Percentiles rank a stretch among this genome's conserved stretches.
These are phyloP conservation scores for Sporisorium scitamineum DNA, from an alignment of 1,284 basidiomycete species.

Conservation along the genomic window DNA sequence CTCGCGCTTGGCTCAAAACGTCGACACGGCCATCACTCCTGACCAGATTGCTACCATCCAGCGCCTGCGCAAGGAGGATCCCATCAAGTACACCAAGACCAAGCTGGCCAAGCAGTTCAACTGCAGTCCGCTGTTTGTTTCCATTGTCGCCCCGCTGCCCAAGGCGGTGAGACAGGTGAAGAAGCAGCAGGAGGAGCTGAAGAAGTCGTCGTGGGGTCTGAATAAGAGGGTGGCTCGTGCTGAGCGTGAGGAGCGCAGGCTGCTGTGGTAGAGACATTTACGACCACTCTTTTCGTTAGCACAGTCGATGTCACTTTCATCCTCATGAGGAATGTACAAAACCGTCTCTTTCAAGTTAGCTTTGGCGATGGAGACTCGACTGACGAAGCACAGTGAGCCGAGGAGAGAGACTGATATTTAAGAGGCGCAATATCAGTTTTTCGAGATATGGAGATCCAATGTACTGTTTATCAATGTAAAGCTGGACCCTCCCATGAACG, in stretches of 20 bases:
- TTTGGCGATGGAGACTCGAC: too few relatives aligned
- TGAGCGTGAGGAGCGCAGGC: conserved; percentile 53
- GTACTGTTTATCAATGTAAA: conserved; percentile 10
- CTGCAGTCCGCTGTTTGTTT: conserved; percentile 59
- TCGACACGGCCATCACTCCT: conserved; percentile 28
- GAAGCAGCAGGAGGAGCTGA: conserved; percentile 41
- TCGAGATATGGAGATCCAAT: too few relatives aligned
- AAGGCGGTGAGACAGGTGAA: conserved; percentile 49
- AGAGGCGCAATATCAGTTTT: too few relatives aligned
- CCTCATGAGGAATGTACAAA: neutral
- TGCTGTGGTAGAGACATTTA: conserved; percentile 46
- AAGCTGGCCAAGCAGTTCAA: conserved; percentile 58
- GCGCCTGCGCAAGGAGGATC: conserved; percentile 53
- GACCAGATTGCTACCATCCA: conserved; percentile 62
- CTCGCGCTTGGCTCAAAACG: conserved; percentile 9
- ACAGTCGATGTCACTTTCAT: neutral
- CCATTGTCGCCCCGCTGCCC: conserved; percentile 61
- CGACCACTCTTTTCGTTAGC: too few relatives aligned
- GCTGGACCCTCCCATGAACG: neutral
- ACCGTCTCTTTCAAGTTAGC: too few relatives aligned
- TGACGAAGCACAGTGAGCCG: too few relatives aligned
- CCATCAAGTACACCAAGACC: conserved; percentile 50
- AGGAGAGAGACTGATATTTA: too few relatives aligned
- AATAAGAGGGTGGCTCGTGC: conserved; percentile 58
- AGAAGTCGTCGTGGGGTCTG: conserved; percentile 56